These are phyloP conservation scores for Fagus crenata DNA, from an alignment of 306 rosid species.

Conservation along the genomic window DNA sequence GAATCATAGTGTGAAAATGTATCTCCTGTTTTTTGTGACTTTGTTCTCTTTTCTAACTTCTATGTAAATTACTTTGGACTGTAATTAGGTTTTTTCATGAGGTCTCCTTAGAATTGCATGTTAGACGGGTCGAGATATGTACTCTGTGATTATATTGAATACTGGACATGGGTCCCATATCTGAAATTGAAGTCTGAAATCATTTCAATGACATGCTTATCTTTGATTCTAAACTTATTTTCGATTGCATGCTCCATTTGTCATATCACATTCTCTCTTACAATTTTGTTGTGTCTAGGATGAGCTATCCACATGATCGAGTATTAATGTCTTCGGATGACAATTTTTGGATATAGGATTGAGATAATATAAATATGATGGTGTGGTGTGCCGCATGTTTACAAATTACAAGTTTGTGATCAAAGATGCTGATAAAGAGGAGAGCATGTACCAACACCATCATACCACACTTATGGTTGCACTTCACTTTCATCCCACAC, in stretches of 20 bases:
- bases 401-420: background rate
- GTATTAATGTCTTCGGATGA: background rate
- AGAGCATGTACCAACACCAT: background rate
- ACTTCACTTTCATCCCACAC: background rate
- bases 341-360: background rate
- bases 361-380: background rate
- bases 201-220: background rate
- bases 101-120: background rate
- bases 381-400: background rate
- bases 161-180: background rate
- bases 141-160: background rate
- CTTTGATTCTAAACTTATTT: background rate
- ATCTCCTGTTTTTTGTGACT: no score
- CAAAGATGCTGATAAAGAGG: background rate
- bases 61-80: background rate
- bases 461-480: background rate
- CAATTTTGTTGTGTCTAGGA: background rate
- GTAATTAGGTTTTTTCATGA: background rate
- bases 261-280: background rate
- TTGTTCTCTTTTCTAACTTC: no score
- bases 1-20: no score
- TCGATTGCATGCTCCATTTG: background rate
- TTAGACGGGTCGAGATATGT: background rate
- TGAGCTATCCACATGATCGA: background rate
- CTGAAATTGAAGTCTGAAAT: background rate